Base-by-base conservation (phyloP, 768 basidiomycete genomes). In the Leccinum uliginosum region DNA sequence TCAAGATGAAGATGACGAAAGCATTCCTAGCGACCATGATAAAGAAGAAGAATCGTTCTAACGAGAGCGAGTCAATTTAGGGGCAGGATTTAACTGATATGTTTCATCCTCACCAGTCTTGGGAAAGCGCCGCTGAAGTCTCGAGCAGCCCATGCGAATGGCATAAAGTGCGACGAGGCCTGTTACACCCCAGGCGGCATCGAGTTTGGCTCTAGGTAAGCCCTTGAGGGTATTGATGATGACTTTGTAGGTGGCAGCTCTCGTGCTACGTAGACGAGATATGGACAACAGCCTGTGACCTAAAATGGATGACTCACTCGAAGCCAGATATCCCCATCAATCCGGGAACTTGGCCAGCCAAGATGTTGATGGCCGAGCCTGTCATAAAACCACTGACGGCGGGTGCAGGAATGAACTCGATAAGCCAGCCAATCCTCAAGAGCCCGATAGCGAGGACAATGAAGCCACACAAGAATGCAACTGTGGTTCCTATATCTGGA, bases 341-440 rank as follows among this genome's bases (percentile, higher is more conserved):
- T 0, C 87, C 89, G 2, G 96, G 93, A 4, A 97, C 80, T 74
- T 99, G 96, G 32, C 92, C 85, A 17, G 85, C 79, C 15, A 85
- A 87, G 64, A 98, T 98, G 69, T 78, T 94, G 74, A 98, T 84
- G 34, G 96, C 96, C n/a, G 91, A 94, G 19, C 96, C 96, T 0
- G 96, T 98, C 94, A 99, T 97, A 76, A 96, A 91, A 19, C 88
- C 89, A 63, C 86, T 88, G 58, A 93, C 86, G 3, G 90, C 91
- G 3, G 89, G 89, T 7, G 83, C 80, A 19, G 91, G 89, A 59
- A 95, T 98, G 70, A 98, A 93, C 68, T 98, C 95, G 51, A 98
- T 87, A 30, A 98, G 75, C 92, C 93, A 96, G 0, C 97, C 97
- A 6, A 98, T 65, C 10, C 97, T 83, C 11, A 98, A 77, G 23